Conservation (phyloP, 495 filamentous ascomycete genomes). For the Mycothermus thermophilus region DNA sequence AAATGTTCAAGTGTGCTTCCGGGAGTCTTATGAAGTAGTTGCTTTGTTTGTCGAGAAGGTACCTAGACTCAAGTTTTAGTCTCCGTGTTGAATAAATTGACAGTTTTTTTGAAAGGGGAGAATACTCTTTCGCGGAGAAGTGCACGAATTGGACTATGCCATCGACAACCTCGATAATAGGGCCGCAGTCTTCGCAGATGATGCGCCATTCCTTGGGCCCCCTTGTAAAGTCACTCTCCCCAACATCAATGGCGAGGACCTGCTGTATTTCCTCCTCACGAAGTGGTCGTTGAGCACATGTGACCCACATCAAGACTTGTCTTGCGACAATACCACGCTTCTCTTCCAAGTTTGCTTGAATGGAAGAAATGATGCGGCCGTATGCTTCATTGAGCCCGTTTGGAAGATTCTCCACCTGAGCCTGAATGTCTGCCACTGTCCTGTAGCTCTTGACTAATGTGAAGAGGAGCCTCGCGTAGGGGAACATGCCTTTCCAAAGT, state of each 20-base stretch:
- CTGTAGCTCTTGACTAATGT: not conserved
- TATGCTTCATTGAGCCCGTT: no score
- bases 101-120: not conserved
- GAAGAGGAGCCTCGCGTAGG: not conserved
- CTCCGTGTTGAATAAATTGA: no score
- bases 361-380: not conserved
- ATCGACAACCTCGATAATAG: not conserved
- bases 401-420: no score
- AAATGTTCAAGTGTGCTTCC: not conserved
- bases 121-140: not conserved
- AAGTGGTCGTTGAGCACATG: not conserved
- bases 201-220: not conserved
- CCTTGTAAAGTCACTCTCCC: not conserved
- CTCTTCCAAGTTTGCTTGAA: not conserved
- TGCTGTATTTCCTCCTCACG: not conserved
- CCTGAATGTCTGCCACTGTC: not conserved
- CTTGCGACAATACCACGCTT: not conserved
- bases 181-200: not conserved
- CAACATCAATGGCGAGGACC: not conserved
- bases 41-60: not conserved
- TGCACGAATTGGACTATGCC: not conserved
- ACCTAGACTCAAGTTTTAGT: no score
- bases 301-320: not conserved
- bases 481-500: not conserved
- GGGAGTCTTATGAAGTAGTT: not conserved